Evolutionary conservation across 371 early-diverging fungal genomes (phyloP), one percentile per base, ranked within the genome.

Genomic region (Mortierella sp.): DNA sequence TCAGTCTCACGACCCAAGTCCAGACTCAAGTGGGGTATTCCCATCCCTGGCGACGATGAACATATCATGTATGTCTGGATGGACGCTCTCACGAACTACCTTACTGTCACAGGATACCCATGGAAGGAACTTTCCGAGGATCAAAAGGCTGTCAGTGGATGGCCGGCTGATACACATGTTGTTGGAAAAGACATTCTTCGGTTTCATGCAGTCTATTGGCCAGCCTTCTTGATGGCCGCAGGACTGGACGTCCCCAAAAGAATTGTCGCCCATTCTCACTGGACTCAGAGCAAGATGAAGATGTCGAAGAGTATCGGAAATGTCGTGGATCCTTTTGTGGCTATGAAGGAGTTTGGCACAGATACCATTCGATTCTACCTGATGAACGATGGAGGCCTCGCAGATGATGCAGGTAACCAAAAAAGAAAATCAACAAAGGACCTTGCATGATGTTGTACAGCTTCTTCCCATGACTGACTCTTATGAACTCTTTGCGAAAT

Each of bases 11-110:
- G 98, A 22, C 89, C 94, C 6, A 71, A 85, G 39, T 85, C 90
- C 2, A 85, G 97, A 5, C 81, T 95, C 13, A 77, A 83, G 34
- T 98, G 98, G 98, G 98, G 98, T 2, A 92, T 98, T 37, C 90
- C 90, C 2, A 97, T 98, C 2, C 98, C 98, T 0, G 87, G 85
- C 47, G 97, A 97, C 74, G 82, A 88, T 3, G 83, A 86, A 9
- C 98, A 98, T 60, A 92, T 94, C 10, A 89, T 98, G 37, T 98
- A 98, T 71, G 98, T 98, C 17, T 98, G 98, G 98, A 81, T 98
- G 47, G 98, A 98, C 67, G 98, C 98, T 2, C 85, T 98, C 24
- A 87, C 91, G 52, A 97, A 96, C 71, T 98, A 98, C 71, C 78
- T 95, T 24, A 96, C 97, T 0, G 92, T 91, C 0, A 83, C 90